Evolutionary conservation across 108 stramenopile genomes (phyloP), one percentile per base, ranked within the genome.

Genomic region (Epithemia pelagica): DNA sequence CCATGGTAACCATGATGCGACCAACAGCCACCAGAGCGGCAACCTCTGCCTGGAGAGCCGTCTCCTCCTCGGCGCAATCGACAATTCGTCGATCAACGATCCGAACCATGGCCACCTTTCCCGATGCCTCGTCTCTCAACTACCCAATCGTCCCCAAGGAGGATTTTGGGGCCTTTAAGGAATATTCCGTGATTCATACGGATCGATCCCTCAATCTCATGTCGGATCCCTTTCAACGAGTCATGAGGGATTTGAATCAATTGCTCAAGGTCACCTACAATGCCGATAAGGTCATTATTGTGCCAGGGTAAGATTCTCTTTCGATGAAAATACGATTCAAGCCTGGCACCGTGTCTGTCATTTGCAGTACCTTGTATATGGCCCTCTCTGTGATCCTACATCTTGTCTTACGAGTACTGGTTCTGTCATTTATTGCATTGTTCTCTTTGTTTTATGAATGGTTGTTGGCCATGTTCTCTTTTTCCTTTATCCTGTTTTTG

Each of bases 301-400:
- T 96, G 54, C 95, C 95, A 28, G 95, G 95, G 80, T 89, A 66
- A 61, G 92, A n/a, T n/a, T n/a, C n/a, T n/a, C n/a, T n/a, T n/a
- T n/a, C n/a, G n/a, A n/a, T n/a, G n/a, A n/a, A 80, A 10, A n/a
- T 22, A 22, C n/a, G n/a, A n/a, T n/a, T n/a, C n/a, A n/a, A n/a
- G n/a, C n/a, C n/a, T n/a, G n/a, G n/a, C n/a, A n/a, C n/a, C 32
- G 2, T 64, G 30, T 64, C 1, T 2, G 21, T 64, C 7, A 5
- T 52, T 37, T n/a, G 10, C 23, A 18, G 30, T 30, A 30, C 24
- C 2, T 51, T 51, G 32, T 27, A 22, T 18, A 52, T 52, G 10
- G 10, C 52, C 52, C 19, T 10, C 29, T 64, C 51, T 2, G 23
- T 64, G 27, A 8, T n/a, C n/a, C n/a, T n/a, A n/a, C n/a, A n/a